A percentile compares a stretch with the other conserved stretches of the same genome.
phyloP scores from a whole-genome alignment of 371 early-diverging fungal species.

The Lichtheimia ornata region DNA sequence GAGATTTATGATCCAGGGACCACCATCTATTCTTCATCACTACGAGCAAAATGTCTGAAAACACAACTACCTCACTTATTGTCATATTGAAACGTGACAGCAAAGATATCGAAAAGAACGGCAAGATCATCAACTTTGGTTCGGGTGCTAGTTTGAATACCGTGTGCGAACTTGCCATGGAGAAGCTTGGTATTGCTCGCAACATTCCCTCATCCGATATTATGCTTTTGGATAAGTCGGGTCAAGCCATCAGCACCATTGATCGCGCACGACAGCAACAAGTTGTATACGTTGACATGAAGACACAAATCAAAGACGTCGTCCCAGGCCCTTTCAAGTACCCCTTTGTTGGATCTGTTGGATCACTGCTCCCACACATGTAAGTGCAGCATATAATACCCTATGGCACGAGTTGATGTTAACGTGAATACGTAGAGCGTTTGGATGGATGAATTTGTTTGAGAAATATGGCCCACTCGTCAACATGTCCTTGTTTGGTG shows the following conservation, averaged over 20 bases:
- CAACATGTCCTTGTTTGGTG: slow-evolving; percentile 15
- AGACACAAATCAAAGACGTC: slow-evolving; percentile 19
- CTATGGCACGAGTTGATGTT: neutral
- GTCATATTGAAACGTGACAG: slow-evolving; percentile 25
- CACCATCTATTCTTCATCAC: no score
- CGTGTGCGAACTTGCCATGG: slow-evolving; percentile 27
- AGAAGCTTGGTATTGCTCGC: slow-evolving; percentile 23
- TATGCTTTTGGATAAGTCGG: slow-evolving; percentile 15
- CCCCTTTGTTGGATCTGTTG: slow-evolving; percentile 31
- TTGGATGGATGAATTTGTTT: slow-evolving; percentile 20
- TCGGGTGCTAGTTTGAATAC: slow-evolving; percentile 28
- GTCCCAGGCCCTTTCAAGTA: slow-evolving; percentile 28
- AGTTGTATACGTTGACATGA: slow-evolving; percentile 23
- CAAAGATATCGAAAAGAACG: slow-evolving; percentile 22
- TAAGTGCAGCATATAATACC: slow-evolving; percentile 6
- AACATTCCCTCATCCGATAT: slow-evolving; percentile 13
- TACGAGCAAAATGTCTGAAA: slow-evolving; percentile 12
- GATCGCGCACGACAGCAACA: slow-evolving; percentile 27
- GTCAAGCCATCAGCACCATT: slow-evolving; percentile 19
- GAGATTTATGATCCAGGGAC: no score
- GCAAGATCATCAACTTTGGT: slow-evolving; percentile 23
- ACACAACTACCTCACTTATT: slow-evolving; percentile 25
- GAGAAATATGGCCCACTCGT: slow-evolving; percentile 30
- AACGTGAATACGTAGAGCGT: neutral
- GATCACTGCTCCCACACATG: slow-evolving; percentile 26